phyloP scores from a whole-genome alignment of 352 stramenopile species.

The Thalassiosira sp. region DNA sequence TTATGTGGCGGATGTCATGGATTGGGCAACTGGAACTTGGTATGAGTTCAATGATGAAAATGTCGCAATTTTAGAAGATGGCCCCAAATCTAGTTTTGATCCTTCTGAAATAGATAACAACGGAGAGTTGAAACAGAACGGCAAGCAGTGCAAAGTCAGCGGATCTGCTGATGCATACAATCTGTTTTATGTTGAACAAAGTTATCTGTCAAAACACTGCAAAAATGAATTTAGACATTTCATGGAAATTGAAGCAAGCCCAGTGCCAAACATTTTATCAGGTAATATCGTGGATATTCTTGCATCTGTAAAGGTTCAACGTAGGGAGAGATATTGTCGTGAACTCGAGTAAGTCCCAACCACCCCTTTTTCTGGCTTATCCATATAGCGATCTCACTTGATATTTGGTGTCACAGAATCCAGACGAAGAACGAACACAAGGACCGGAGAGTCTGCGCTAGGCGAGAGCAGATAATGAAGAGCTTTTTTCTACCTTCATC shows the following conservation, averaged over 20 bases:
- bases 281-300: constrained; percentile 13
- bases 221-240: constrained; percentile 47
- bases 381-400: neutral
- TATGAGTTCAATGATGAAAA: constrained; percentile 83
- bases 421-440: constrained; percentile 17
- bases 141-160: constrained; percentile 29
- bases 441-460: constrained; percentile 19
- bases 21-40: constrained; percentile 80
- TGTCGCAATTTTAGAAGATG: constrained; percentile 62
- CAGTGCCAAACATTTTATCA: neutral
- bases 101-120: constrained; percentile 15
- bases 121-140: constrained; percentile 1
- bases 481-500: constrained; percentile 15
- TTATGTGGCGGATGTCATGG: constrained; percentile 80
- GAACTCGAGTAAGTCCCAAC: constrained; percentile 48
- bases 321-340: constrained; percentile 25
- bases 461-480: constrained; percentile 26
- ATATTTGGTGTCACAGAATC: constrained; percentile 1
- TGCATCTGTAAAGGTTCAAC: constrained; percentile 24
- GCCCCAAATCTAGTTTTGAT: constrained; percentile 59
- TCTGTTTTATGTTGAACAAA: constrained; percentile 81
- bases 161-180: constrained; percentile 79
- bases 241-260: constrained; percentile 25
- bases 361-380: neutral
- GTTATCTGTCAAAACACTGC: constrained; percentile 61